Conservation (phyloP, 2,329 filamentous ascomycete genomes). For the Fusarium sp. region DNA sequence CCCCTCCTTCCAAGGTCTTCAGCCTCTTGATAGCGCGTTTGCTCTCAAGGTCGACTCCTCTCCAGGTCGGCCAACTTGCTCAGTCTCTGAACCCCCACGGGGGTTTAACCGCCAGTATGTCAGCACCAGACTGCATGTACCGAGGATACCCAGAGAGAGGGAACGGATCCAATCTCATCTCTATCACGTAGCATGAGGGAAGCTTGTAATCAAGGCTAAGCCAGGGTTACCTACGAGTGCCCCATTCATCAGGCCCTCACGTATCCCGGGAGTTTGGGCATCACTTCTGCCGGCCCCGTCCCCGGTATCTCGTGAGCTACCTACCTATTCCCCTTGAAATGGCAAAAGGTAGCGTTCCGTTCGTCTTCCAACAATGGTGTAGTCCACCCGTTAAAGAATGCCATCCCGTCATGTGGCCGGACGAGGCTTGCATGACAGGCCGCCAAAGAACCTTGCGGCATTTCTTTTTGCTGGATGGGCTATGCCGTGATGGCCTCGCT, state of each 20-base stretch:
- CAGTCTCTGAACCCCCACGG: neutral
- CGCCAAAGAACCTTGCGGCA: constrained; percentile 1
- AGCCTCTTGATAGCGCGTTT: neutral
- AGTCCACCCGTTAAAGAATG: constrained; percentile 10
- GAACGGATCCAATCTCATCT: neutral
- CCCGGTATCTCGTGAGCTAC: neutral
- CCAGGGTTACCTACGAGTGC: constrained; percentile 1
- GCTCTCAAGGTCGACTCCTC: constrained; percentile 4
- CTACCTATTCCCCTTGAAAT: neutral
- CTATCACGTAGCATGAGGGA: neutral
- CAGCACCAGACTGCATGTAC: neutral
- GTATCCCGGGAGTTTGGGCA: constrained; percentile 23
- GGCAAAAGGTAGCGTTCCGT: neutral
- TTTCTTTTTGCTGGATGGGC: constrained; percentile 10
- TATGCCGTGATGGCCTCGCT: neutral
- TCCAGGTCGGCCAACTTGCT: constrained; percentile 5
- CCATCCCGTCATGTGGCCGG: constrained; percentile 23
- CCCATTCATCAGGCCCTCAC: constrained; percentile 23
- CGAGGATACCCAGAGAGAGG: neutral
- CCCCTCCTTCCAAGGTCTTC: neutral
- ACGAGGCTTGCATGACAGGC: constrained; percentile 21
- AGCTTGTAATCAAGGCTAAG: neutral
- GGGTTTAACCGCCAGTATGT: neutral
- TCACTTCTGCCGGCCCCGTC: constrained; percentile 5
- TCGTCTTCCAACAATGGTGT: neutral